Percentiles rank a stretch among this genome's conserved stretches.
Evolutionary conservation across 768 basidiomycete species (phyloP).

Genomic region (Suillus clintonianus): DNA sequence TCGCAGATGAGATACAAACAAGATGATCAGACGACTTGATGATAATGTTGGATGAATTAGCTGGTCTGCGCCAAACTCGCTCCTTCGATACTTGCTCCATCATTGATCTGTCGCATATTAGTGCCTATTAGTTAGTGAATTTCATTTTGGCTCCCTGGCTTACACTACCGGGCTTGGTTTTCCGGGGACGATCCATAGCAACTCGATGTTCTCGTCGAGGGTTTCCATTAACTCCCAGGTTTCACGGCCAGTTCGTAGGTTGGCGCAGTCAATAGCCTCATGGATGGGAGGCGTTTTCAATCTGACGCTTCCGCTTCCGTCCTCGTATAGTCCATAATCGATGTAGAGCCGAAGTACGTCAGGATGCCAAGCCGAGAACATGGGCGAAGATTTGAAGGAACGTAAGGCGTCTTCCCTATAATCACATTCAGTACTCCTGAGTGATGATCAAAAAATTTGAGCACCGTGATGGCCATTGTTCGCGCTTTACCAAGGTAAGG

Average conservation of each 20-base stretch:
- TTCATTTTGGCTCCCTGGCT: not conserved
- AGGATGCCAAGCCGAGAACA: constrained; percentile 74
- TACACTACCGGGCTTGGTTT: constrained; percentile 9
- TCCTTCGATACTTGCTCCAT: constrained; percentile 9
- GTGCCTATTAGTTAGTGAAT: not conserved
- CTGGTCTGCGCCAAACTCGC: constrained; percentile 31
- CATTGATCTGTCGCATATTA: constrained; percentile 12
- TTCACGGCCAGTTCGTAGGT: constrained; percentile 28
- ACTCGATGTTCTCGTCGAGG: constrained; percentile 26
- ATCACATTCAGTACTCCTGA: not conserved
- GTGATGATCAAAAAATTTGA: constrained; percentile 1
- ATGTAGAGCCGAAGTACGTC: constrained; percentile 63
- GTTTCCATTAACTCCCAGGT: constrained; percentile 29
- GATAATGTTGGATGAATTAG: constrained; percentile 27
- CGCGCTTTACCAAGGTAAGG: constrained; percentile 59
- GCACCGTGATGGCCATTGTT: constrained; percentile 64
- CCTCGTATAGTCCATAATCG: constrained; percentile 50
- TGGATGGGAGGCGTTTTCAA: constrained; percentile 70
- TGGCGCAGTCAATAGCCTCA: constrained; percentile 66
- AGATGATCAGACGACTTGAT: constrained; percentile 28
- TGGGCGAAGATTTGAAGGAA: constrained; percentile 52
- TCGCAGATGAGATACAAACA: constrained; percentile 23
- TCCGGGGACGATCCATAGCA: constrained; percentile 31
- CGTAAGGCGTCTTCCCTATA: constrained; percentile 60
- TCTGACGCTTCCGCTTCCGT: constrained; percentile 39